phyloP scores from a whole-genome alignment of 768 basidiomycete genomes.

The Tremella mesenterica region DNA sequence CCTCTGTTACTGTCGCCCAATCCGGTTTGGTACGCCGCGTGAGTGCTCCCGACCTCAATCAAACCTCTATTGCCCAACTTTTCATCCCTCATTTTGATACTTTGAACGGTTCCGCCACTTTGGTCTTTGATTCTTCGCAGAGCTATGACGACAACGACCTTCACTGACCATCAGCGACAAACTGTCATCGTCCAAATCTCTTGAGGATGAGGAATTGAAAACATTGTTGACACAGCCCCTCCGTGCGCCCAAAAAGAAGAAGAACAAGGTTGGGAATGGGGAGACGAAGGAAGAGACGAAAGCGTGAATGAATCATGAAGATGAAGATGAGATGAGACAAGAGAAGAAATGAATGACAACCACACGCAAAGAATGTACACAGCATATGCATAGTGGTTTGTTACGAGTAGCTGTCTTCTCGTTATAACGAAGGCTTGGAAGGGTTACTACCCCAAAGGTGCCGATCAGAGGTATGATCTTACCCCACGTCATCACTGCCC shows the following conservation, averaged over 20 bases:
- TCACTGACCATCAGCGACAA: slow-evolving; percentile 52
- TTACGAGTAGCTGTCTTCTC: neutral
- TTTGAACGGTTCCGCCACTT: no score
- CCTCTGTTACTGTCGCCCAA: slow-evolving; percentile 78
- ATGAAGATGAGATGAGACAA: neutral
- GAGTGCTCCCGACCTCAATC: no score
- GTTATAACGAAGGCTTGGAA: no score
- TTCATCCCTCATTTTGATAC: no score
- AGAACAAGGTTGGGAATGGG: slow-evolving; percentile 20
- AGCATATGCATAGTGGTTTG: neutral
- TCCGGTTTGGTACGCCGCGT: slow-evolving; percentile 82
- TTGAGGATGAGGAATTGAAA: slow-evolving; percentile 81
- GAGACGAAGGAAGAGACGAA: slow-evolving; percentile 8
- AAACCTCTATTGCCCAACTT: no score
- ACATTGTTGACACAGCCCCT: slow-evolving; percentile 65
- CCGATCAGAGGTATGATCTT: no score
- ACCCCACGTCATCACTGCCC: no score
- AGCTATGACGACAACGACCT: neutral
- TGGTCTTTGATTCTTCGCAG: neutral
- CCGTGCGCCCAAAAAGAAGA: slow-evolving; percentile 79
- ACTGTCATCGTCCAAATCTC: slow-evolving; percentile 77
- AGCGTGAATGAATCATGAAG: slow-evolving; percentile 1
- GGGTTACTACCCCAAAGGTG: no score
- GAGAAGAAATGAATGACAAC: neutral
- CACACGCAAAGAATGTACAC: neutral